Percentiles rank a stretch among this genome's conserved stretches.
Evolutionary conservation across 2,329 filamentous ascomycete genomes (phyloP).

Genomic region (Fusarium cyanostomum): DNA sequence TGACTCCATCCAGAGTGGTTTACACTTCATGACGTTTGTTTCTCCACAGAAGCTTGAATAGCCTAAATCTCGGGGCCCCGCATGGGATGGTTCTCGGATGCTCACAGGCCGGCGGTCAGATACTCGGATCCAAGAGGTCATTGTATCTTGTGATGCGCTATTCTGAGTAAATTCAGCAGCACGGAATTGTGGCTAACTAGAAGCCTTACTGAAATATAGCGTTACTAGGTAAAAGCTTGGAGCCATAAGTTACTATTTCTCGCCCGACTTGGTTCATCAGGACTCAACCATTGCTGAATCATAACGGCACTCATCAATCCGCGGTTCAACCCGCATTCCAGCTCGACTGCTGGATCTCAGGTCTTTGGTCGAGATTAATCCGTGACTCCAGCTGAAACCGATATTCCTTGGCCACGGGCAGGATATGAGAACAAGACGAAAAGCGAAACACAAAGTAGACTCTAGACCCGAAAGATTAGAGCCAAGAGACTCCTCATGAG

Average conservation of each 20-base stretch:
- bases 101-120: neutral
- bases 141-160: neutral
- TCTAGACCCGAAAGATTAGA: neutral
- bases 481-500: neutral
- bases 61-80: conserved; percentile 15
- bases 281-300: too few relatives aligned
- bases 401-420: neutral
- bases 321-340: too few relatives aligned
- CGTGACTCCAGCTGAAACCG: conserved; percentile 2
- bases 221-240: too few relatives aligned
- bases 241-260: too few relatives aligned
- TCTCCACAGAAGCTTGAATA: conserved; percentile 18
- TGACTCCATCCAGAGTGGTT: too few relatives aligned
- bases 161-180: too few relatives aligned
- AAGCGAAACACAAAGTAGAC: neutral
- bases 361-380: neutral
- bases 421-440: conserved; percentile 10
- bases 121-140: neutral
- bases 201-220: too few relatives aligned
- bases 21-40: conserved; percentile 15
- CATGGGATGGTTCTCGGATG: neutral
- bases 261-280: too few relatives aligned
- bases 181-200: too few relatives aligned
- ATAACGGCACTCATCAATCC: too few relatives aligned
- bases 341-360: neutral